Percentiles rank a stretch among this genome's conserved stretches.
Conservation (phyloP, 75 land plant species). For the Larix kaempferi region DNA sequence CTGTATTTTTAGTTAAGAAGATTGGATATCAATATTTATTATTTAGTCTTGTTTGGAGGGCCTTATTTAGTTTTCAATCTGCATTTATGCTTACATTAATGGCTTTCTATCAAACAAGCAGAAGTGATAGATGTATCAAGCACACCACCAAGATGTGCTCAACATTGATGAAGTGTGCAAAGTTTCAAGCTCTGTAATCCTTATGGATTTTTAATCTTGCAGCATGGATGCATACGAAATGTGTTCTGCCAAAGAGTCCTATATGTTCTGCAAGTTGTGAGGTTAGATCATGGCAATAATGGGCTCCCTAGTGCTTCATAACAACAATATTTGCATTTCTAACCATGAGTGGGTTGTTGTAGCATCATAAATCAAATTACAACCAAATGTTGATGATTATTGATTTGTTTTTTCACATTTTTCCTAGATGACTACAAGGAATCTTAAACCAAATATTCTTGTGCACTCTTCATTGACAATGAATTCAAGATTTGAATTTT, state of each 20-base stretch:
- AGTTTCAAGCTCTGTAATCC: background rate
- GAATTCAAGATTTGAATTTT: too few relatives aligned
- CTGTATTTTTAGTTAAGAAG: background rate
- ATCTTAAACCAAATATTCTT: too few relatives aligned
- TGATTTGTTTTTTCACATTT: background rate
- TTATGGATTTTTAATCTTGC: background rate
- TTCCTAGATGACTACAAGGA: background rate
- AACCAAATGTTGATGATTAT: background rate
- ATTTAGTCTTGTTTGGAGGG: background rate
- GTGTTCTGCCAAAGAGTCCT: background rate
- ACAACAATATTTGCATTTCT: background rate
- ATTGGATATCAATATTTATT: background rate
- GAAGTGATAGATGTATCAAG: background rate
- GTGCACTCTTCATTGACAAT: too few relatives aligned
- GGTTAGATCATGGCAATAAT: background rate
- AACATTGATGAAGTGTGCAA: background rate
- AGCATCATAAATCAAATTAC: background rate
- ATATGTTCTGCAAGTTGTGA: background rate
- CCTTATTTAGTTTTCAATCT: background rate
- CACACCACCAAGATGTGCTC: background rate
- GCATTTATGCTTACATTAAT: background rate
- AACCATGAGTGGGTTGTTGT: background rate
- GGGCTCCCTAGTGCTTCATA: background rate
- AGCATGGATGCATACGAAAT: background rate
- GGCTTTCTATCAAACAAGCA: background rate